These are phyloP conservation scores for Aaosphaeria arxii DNA, from an alignment of 2,329 filamentous ascomycete genomes.

Conservation along the genomic window DNA sequence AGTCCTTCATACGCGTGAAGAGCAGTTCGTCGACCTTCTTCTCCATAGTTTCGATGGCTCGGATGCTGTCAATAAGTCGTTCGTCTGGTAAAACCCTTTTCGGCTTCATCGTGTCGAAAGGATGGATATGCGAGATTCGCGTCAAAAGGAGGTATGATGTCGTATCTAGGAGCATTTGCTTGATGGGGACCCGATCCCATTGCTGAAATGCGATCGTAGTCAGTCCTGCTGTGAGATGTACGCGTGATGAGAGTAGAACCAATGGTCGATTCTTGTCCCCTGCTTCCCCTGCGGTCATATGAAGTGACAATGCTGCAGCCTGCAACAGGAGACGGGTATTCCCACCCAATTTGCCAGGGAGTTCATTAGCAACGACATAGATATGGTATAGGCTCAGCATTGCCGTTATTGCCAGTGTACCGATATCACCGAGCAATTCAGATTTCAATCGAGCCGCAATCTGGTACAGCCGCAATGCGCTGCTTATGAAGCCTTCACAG, in stretches of 20 bases:
- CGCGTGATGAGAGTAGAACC: slow-evolving; percentile 28
- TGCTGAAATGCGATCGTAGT: slow-evolving; percentile 27
- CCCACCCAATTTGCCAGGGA: too few relatives aligned
- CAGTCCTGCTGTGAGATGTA: slow-evolving; percentile 30
- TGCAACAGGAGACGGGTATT: slow-evolving; percentile 23
- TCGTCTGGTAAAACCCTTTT: slow-evolving; percentile 25
- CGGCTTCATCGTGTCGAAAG: slow-evolving; percentile 26
- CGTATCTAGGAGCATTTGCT: slow-evolving; percentile 35
- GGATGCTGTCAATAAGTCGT: slow-evolving; percentile 25
- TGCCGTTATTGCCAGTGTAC: slow-evolving; percentile 18
- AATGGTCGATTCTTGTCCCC: slow-evolving; percentile 24
- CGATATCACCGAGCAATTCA: slow-evolving; percentile 11
- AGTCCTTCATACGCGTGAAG: slow-evolving; percentile 20
- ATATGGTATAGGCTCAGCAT: too few relatives aligned
- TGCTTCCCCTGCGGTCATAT: slow-evolving; percentile 19
- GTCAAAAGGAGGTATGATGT: slow-evolving; percentile 27
- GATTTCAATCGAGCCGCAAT: slow-evolving; percentile 4
- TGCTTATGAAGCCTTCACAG: slow-evolving; percentile 15
- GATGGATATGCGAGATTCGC: slow-evolving; percentile 31
- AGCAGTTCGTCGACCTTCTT: slow-evolving; percentile 21
- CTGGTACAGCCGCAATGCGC: slow-evolving; percentile 14
- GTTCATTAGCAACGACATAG: too few relatives aligned
- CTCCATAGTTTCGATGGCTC: slow-evolving; percentile 28
- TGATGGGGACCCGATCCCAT: slow-evolving; percentile 23
- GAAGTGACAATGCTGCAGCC: slow-evolving; percentile 23